Base-by-base conservation (phyloP, 2,329 filamentous ascomycete species). In the Nothophaeocryptopus gaeumannii region DNA sequence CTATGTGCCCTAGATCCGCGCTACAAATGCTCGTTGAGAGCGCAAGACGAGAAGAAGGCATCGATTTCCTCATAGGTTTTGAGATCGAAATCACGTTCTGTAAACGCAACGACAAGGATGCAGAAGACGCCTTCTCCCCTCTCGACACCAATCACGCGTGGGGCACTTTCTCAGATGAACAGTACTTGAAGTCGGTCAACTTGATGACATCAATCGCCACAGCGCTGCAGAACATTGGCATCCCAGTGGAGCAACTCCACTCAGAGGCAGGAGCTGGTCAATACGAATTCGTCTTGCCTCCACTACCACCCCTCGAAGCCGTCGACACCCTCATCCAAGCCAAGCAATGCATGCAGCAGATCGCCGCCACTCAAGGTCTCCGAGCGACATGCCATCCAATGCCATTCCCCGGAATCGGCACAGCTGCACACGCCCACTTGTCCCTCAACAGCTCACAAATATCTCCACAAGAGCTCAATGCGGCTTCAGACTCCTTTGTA, bases 1-100 rank as follows among this genome's bases (percentile, higher is more conserved):
- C 67, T 8, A 69, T 83, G 0, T 95, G 88, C 59, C 88, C 89
- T 1, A 78, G 73, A 40, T 61, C 62, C 35, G 65, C 59, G 35
- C 65, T 75, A n/a, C 61, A 70, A 32, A 73, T 69, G 2, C 73
- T 83, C 0, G 63, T 85, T 1, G 71, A 77, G 0, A 69, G 71
- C 5, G 78, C 86, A 0, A 70, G 76, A 9, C 59, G 69, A 2
- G 72, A 80, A 5, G 68, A 75, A 33, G 74, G 75, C 1, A 72
- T 89, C 2, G 68, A 75, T 2, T 81, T 90, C 40, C 73, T 84
- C 0, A 69, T 89, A 12, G 89, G 89, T 0, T 95, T 93, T 58
- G 89, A 95, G 67, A 82, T 95, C 35, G 89, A 95, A 67, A 80
- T 93, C 8, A 77, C 88, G 1, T 83, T 95, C 56, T 73, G 92